Evolutionary conservation across 1,284 basidiomycete species (phyloP), one percentile per base, ranked within the genome.

Genomic region (Ganoderma sinense): DNA sequence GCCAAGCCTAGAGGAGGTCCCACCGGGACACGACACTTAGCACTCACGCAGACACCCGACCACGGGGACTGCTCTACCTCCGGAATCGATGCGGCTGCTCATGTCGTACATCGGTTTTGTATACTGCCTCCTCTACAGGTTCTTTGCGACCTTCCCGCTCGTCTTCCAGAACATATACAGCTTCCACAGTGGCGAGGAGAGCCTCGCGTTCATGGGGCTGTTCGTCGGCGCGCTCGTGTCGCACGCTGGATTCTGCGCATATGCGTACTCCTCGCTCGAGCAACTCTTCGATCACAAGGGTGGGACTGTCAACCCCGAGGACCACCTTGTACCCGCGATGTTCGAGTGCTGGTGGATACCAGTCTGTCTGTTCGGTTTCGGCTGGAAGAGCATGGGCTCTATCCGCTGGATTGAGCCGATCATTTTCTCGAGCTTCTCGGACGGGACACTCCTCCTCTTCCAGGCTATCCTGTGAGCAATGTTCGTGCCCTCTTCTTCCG

Each of bases 141-240:
- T 76, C 71, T 78, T 80, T 61, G 77, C 79, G 65, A 77, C 78
- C 2, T 81, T 81, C 73, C 77, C 78, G 43, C 71, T 82, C 26
- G 80, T 81, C 33, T 82, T 81, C 70, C 71, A 75, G 33, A 80
- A 73, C 67, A 74, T 80, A 20, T 78, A 83, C 77, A 69, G 71
- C 0, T 78, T 74, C 71, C 82, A 81, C 70, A 74, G 78, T 16
- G 82, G 82, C 45, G 73, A 84, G 62, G 78, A 79, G 10, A 84
- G 86, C 2, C 80, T 89, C 23, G 81, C 86, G 55, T 86, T 87
- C 75, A 78, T 87, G 66, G 84, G 85, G n/a, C 81, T 88, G 55
- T 81, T 84, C 2, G 74, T 82, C 39, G 80, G 79, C 70, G 80
- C 78, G 3, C 11, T 71, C 4, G 23, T 78, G 23, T 73, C 75